Conservation (phyloP, 2,329 filamentous ascomycete genomes). For the Sporothrix humicola region DNA sequence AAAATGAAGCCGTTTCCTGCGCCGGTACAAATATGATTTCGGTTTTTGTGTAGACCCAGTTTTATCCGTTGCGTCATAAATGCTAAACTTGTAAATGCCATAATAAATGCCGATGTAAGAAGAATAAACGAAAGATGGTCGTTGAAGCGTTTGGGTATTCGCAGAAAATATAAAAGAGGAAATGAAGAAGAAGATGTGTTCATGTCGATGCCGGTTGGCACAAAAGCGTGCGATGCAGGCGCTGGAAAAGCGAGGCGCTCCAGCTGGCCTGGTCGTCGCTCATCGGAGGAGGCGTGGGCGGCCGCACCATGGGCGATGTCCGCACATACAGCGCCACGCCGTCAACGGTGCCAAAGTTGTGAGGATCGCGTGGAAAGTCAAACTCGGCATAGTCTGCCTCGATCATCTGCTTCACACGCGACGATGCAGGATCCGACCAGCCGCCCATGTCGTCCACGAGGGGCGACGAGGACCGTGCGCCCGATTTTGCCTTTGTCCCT, state of each 20-base stretch:
- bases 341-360: slow-evolving; percentile 35
- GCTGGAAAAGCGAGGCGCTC: slow-evolving; percentile 22
- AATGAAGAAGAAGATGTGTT: not conserved
- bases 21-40: not conserved
- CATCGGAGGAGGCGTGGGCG: not conserved
- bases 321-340: slow-evolving; percentile 37
- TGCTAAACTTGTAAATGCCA: not conserved
- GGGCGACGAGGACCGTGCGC: not conserved
- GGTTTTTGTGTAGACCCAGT: not conserved
- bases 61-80: slow-evolving; percentile 21
- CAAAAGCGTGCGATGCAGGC: slow-evolving; percentile 29
- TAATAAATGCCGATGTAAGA: not conserved
- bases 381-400: slow-evolving; percentile 33
- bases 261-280: slow-evolving; percentile 20
- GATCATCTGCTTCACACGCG: slow-evolving; percentile 36
- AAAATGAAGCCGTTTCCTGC: not conserved
- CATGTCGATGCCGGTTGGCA: slow-evolving; percentile 23
- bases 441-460: slow-evolving; percentile 35
- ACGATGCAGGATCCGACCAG: slow-evolving; percentile 36
- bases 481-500: too few species aligned
- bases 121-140: not conserved
- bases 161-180: not conserved
- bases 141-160: slow-evolving; percentile 6
- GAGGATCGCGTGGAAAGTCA: slow-evolving; percentile 33
- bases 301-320: not conserved